Conservation (phyloP, 1,284 basidiomycete genomes). For the Boletus smithii region DNA sequence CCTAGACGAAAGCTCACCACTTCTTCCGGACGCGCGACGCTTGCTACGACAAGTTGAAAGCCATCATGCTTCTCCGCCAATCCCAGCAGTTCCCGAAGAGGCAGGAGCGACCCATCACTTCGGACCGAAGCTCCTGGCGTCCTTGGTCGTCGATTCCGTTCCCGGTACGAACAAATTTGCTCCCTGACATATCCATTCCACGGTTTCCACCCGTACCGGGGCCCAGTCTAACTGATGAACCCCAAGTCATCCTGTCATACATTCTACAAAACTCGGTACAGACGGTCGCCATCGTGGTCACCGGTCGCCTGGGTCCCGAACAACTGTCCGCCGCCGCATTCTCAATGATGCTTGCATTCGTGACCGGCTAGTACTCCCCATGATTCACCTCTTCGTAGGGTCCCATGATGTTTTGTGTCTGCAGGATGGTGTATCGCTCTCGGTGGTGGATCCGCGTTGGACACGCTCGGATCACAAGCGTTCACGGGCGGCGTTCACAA, state of each 20-base stretch:
- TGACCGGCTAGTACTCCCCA: slow-evolving; percentile 59
- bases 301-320: slow-evolving; percentile 62
- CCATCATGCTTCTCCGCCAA: slow-evolving; percentile 12
- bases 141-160: slow-evolving; percentile 52
- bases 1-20: slow-evolving; percentile 29
- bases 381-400: slow-evolving; percentile 34
- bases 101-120: slow-evolving; percentile 18
- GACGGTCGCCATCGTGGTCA: slow-evolving; percentile 58
- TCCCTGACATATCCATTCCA: not conserved
- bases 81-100: slow-evolving; percentile 19
- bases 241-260: slow-evolving; percentile 56
- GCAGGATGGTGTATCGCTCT: slow-evolving; percentile 72
- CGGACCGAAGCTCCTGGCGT: slow-evolving; percentile 39
- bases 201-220: too few relatives aligned
- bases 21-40: slow-evolving; percentile 14
- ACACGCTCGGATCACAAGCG: slow-evolving; percentile 72
- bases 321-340: slow-evolving; percentile 70
- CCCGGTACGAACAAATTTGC: slow-evolving; percentile 47
- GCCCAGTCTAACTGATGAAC: not conserved
- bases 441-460: slow-evolving; percentile 72
- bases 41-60: slow-evolving; percentile 9
- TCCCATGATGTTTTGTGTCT: slow-evolving; percentile 46
- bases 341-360: slow-evolving; percentile 71
- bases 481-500: slow-evolving; percentile 59
- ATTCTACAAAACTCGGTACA: slow-evolving; percentile 71